Percentiles rank a stretch among this genome's conserved stretches.
Evolutionary conservation across 2,329 filamentous ascomycete genomes (phyloP).

Genomic region (Colletotrichum navitas): DNA sequence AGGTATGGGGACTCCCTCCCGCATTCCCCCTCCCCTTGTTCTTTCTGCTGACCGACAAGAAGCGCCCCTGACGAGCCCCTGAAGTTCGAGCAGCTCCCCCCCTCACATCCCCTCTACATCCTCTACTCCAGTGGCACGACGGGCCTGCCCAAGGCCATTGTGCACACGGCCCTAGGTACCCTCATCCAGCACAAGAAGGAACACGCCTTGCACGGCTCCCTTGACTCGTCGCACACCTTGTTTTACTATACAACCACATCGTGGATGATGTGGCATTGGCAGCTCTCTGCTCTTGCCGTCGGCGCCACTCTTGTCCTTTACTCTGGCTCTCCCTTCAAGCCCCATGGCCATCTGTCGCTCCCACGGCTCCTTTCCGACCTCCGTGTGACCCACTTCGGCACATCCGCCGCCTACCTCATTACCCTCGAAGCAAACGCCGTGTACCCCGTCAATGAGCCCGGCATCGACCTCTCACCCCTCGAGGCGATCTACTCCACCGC

Average conservation of each 20-base stretch:
- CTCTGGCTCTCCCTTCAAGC: constrained; percentile 90
- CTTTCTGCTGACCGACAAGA: background rate
- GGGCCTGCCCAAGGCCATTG: constrained; percentile 88
- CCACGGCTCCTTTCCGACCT: constrained; percentile 84
- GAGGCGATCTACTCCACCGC: constrained; percentile 95
- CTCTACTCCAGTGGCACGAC: constrained; percentile 95
- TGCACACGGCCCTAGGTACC: constrained; percentile 91
- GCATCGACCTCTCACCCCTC: constrained; percentile 72
- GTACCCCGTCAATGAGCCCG: constrained; percentile 66
- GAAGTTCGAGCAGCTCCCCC: constrained; percentile 80
- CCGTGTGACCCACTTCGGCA: constrained; percentile 92
- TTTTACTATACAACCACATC: constrained; percentile 96
- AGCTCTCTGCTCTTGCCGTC: constrained; percentile 84
- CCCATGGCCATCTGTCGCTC: constrained; percentile 83
- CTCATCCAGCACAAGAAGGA: constrained; percentile 98
- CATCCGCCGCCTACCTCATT: constrained; percentile 92
- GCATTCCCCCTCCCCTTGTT: background rate
- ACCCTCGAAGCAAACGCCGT: constrained; percentile 85
- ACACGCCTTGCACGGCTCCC: constrained; percentile 87
- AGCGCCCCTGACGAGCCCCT: constrained; percentile 60
- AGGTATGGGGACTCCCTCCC: background rate
- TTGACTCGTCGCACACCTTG: constrained; percentile 78
- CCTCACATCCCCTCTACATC: constrained; percentile 93
- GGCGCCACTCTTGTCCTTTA: constrained; percentile 90
- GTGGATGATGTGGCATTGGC: constrained; percentile 99